phyloP scores from a whole-genome alignment of 495 filamentous ascomycete genomes.

The Massariosphaeria phaeospora region DNA sequence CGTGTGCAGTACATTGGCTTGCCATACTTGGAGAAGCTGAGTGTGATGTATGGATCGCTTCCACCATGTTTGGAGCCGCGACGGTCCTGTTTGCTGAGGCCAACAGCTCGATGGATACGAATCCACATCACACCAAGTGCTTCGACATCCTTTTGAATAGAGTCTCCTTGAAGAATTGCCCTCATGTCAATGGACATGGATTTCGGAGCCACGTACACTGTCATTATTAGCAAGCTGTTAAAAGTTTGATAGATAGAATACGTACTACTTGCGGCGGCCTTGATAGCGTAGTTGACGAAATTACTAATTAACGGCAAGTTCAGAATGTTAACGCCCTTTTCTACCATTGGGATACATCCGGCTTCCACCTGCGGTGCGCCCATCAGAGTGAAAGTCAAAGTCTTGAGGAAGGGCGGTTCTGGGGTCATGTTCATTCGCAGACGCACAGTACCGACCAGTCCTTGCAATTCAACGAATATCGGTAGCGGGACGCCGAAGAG shows the following conservation, averaged over 20 bases:
- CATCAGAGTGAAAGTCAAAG: constrained; percentile 88
- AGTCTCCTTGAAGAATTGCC: constrained; percentile 83
- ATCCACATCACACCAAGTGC: constrained; percentile 87
- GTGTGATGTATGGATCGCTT: constrained; percentile 84
- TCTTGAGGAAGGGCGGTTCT: constrained; percentile 84
- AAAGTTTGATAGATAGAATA: neutral
- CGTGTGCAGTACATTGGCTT: constrained; percentile 98
- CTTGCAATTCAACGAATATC: constrained; percentile 80
- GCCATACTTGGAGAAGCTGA: constrained; percentile 78
- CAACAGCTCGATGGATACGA: constrained; percentile 78
- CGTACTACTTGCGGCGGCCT: constrained; percentile 64
- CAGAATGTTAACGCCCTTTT: constrained; percentile 82
- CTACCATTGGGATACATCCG: constrained; percentile 86
- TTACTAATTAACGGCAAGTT: constrained; percentile 91
- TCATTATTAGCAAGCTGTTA: neutral
- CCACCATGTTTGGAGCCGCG: constrained; percentile 80
- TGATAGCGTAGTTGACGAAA: constrained; percentile 96
- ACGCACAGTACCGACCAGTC: constrained; percentile 80
- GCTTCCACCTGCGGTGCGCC: constrained; percentile 84
- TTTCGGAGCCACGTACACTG: constrained; percentile 89
- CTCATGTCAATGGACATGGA: constrained; percentile 87
- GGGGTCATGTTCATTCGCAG: constrained; percentile 80
- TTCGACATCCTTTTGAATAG: constrained; percentile 79
- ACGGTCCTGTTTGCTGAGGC: constrained; percentile 85
- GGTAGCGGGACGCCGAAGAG: constrained; percentile 85